Base-by-base conservation (phyloP, 371 early-diverging fungal species). In the Batkoa obscura region DNA sequence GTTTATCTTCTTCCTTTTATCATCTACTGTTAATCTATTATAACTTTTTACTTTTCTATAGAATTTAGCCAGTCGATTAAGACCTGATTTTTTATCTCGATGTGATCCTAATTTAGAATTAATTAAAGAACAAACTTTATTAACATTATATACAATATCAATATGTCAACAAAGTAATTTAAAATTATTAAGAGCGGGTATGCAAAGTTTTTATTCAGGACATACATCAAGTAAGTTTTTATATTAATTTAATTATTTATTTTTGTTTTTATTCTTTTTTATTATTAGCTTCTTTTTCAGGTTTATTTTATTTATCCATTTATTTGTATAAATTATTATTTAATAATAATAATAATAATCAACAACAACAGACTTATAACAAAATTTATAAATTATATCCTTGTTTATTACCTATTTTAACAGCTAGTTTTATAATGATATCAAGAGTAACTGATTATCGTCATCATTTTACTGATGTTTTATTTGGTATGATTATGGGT, bases 181-280 rank as follows among this genome's bases (percentile, higher is more conserved):
- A n/a, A 62, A 64, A 13, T 56, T 80, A 12, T 66, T 90, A 50
- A 64, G 62, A 32, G 90, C 93, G 51, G 95, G 91, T 3, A 80
- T 86, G 66, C 84, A 83, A 66, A 81, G 84, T 59, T 98, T 94
- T 63, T 90, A 89, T 36, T 90, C 91, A 15, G 98, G 98, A 1
- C 98, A 97, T 68, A 70, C 94, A 17, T 86, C 90, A 37, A 73
- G 74, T 68, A 67, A 63, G 59, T 51, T 41, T 56, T 15, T 5
- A 60, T n/a, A 15, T 48, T 31, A 17, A 23, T n/a, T 30, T 2
- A 32, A 6, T 2, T 32, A 30, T 33, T 48, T 32, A 48, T 31
- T 33, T 38, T 39, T 43, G 8, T 2, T 12, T 17, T 50, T 33
- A 32, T 6, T 34, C 12, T 33, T 5, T 33, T 30, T 50, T 36